Conservation (phyloP, 805 yeast genomes). For the Isabelozyma rhagii region DNA sequence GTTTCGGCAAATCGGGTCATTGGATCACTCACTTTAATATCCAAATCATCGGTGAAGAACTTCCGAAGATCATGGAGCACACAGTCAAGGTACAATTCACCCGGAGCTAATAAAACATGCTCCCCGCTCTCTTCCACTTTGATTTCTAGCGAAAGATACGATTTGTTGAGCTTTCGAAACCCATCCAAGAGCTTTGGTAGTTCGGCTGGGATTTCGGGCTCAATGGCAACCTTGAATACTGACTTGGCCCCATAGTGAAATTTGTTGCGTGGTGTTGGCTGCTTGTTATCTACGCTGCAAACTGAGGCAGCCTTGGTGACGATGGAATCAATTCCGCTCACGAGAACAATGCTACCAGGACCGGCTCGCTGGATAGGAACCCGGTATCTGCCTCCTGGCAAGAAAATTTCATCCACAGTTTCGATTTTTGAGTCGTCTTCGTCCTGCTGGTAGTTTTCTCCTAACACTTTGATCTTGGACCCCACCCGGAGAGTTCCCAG, state of each 20-base stretch:
- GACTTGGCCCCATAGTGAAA: conserved; percentile 44
- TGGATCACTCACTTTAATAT: conserved; percentile 83
- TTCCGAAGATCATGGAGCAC: conserved; percentile 71
- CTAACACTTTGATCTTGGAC: conserved; percentile 50
- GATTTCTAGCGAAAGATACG: conserved; percentile 65
- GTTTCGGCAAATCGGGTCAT: conserved; percentile 79
- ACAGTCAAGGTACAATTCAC: conserved; percentile 86
- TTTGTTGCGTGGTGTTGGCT: not conserved
- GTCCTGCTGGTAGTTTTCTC: conserved; percentile 49
- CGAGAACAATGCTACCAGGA: conserved; percentile 66
- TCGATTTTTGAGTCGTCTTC: conserved; percentile 50
- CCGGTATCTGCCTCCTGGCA: conserved; percentile 72
- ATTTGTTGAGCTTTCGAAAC: conserved; percentile 54
- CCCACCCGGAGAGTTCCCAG: conserved; percentile 57
- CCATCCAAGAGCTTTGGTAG: conserved; percentile 72
- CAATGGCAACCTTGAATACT: conserved; percentile 77
- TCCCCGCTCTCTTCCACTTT: conserved; percentile 89
- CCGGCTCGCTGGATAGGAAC: conserved; percentile 50
- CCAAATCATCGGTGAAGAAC: conserved; percentile 56
- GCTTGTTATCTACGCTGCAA: conserved; percentile 25
- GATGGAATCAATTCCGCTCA: conserved; percentile 59
- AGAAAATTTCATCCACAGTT: conserved; percentile 38
- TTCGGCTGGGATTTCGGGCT: conserved; percentile 77
- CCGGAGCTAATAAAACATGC: conserved; percentile 73
- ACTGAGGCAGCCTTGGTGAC: conserved; percentile 64